Evolutionary conservation across 2,329 filamentous ascomycete species (phyloP).

Genomic region (Diaporthe vexans): DNA sequence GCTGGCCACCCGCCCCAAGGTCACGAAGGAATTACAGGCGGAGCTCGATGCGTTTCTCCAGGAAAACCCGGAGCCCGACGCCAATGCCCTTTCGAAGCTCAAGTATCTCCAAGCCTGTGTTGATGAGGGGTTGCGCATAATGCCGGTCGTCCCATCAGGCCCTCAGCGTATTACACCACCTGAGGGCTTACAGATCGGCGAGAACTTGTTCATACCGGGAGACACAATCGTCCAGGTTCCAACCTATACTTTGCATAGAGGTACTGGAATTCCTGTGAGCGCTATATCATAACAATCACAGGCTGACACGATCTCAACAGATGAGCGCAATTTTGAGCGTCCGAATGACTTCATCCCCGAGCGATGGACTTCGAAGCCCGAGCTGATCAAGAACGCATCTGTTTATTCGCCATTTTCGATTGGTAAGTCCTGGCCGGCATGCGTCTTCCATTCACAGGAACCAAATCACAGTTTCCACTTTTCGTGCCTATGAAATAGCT

Average conservation of each 20-base stretch:
- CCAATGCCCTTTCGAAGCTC: constrained; percentile 26
- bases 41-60: constrained; percentile 34
- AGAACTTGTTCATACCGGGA: constrained; percentile 34
- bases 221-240: constrained; percentile 33
- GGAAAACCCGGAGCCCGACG: constrained; percentile 21
- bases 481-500: neutral
- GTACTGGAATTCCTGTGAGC: neutral
- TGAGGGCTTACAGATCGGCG: constrained; percentile 29
- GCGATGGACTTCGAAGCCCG: constrained; percentile 50
- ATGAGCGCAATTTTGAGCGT: constrained; percentile 42
- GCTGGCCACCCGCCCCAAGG: constrained; percentile 30
- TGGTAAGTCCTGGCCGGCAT: constrained; percentile 24
- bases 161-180: constrained; percentile 27
- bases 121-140: constrained; percentile 38
- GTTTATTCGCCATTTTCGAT: constrained; percentile 39
- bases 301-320: neutral
- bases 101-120: constrained; percentile 37
- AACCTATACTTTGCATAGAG: constrained; percentile 35
- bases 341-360: constrained; percentile 52
- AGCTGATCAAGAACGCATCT: constrained; percentile 46
- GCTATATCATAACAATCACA: accelerated
- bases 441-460: neutral
- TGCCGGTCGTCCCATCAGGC: constrained; percentile 32
- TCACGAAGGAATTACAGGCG: constrained; percentile 10
- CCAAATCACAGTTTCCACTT: neutral